Evolutionary conservation across 1,139 yeast species (phyloP).

Genomic region (Suhomyces guaymorum): DNA sequence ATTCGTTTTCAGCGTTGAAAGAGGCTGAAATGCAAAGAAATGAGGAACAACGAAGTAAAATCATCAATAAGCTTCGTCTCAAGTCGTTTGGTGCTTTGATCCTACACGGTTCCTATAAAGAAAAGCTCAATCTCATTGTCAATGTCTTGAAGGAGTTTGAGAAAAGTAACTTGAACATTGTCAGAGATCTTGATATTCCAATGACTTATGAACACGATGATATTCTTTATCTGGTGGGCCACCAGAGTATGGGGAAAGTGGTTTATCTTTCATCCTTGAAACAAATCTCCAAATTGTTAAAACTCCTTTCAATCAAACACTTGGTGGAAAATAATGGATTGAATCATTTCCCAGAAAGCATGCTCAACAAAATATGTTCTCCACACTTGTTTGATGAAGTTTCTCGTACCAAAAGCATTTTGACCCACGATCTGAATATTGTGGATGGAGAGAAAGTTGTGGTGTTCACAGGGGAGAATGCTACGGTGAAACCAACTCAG

Average conservation of each 20-base stretch:
- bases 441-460: constrained; percentile 4
- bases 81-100: constrained; percentile 30
- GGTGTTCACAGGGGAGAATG: constrained; percentile 5
- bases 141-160: constrained; percentile 21
- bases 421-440: constrained; percentile 6
- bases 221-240: constrained; percentile 16
- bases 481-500: neutral
- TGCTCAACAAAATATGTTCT: constrained; percentile 15
- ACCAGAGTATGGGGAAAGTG: constrained; percentile 22
- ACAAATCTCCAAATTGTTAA: constrained; percentile 21
- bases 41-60: constrained; percentile 9
- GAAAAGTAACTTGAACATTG: constrained; percentile 1
- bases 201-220: constrained; percentile 14
- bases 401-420: constrained; percentile 12
- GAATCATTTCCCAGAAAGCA: constrained; percentile 16
- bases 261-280: constrained; percentile 20
- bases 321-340: constrained; percentile 22
- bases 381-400: constrained; percentile 14
- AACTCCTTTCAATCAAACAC: constrained; percentile 24
- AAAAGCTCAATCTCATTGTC: constrained; percentile 29
- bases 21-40: constrained; percentile 15
- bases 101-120: constrained; percentile 36
- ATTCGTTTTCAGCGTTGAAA: constrained; percentile 19
- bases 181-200: constrained; percentile 6
- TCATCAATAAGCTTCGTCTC: constrained; percentile 16